Base-by-base conservation (phyloP, 495 filamentous ascomycete species). In the Neurospora cerealis region DNA sequence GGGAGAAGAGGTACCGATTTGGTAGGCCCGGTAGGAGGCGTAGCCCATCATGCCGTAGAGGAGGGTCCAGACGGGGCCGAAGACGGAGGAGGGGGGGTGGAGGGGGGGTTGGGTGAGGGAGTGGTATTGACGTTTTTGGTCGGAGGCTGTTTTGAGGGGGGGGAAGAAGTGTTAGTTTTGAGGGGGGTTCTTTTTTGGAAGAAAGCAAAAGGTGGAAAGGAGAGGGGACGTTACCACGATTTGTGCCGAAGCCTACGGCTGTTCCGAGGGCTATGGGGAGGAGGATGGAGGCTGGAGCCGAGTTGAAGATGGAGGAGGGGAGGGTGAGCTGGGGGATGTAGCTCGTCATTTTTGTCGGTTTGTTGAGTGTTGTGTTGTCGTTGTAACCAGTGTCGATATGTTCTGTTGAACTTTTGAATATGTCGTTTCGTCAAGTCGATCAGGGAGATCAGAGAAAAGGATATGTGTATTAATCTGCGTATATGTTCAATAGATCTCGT, bases 31-130 rank as follows among this genome's bases (percentile, higher is more conserved):
- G 82, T 97, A 90, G 37, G 93, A 89, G 5, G 93, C 89, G 80
- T 93, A 97, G 46, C 95, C 96, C 93, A 97, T 97, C 54, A 91
- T 79, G 6, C 89, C 92, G 82, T 98, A 98, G 15, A 98, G 88
- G 48, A 88, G 24, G 1, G 94, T 97, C 96, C 95, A 98, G 36
- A 89, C 89, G 3, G 94, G 93, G 2, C 89, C 92, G 77, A 97
- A 98, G 73, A 94, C 85, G 83, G 88, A 88, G 6, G 92, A 86
- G 0, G 95, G 95, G 5, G 95, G 95, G 46, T 88, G 86, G 75
- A 91, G 86, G 2, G 94, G 94, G 0, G 95, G 95, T 80, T 97
- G 93, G 72, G 88, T 89, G 69, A 97, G 85, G 3, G 86, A 80
- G 24, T 84, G 77, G 82, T 97, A 96, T 62, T 85, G 89, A 8